A percentile compares a stretch with the other conserved stretches of the same genome.
These are phyloP conservation scores for Pluteus cervinus DNA, from an alignment of 768 basidiomycete genomes.

Conservation along the genomic window DNA sequence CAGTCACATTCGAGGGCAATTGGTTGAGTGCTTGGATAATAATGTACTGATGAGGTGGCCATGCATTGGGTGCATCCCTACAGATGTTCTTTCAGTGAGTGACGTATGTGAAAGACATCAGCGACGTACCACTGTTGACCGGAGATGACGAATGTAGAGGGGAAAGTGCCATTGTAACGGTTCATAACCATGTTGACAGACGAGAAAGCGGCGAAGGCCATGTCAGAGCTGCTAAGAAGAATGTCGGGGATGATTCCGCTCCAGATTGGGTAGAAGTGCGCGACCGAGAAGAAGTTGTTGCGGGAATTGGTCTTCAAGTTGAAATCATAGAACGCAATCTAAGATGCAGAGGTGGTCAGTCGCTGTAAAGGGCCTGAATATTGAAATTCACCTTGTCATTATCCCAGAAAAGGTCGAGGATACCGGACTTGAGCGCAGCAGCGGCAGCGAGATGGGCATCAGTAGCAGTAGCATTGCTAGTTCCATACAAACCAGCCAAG, in stretches of 20 bases:
- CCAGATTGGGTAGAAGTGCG: conserved; percentile 85
- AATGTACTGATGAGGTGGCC: conserved; percentile 86
- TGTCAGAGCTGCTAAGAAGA: conserved; percentile 45
- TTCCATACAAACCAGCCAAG: conserved; percentile 55
- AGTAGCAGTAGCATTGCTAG: conserved; percentile 36
- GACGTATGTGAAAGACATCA: not conserved
- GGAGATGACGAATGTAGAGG: conserved; percentile 69
- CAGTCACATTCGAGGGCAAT: conserved; percentile 68
- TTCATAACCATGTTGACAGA: conserved; percentile 73
- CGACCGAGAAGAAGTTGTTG: conserved; percentile 62
- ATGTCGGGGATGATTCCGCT: conserved; percentile 77
- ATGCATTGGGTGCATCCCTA: conserved; percentile 84
- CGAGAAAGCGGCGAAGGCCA: conserved; percentile 69
- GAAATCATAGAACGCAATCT: conserved; percentile 90
- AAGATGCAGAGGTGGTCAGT: conserved; percentile 1
- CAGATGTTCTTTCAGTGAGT: not conserved
- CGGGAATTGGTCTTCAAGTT: conserved; percentile 65
- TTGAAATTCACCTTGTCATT: conserved; percentile 39
- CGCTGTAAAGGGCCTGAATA: not conserved
- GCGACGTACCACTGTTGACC: conserved; percentile 76
- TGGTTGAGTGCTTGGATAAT: conserved; percentile 68
- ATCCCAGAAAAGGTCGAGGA: conserved; percentile 89
- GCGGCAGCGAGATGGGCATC: conserved; percentile 52
- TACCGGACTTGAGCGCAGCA: conserved; percentile 50
- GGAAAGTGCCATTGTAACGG: conserved; percentile 84